Evolutionary conservation across 2,329 filamentous ascomycete species (phyloP), one percentile per base, ranked within the genome.

Genomic region (Hawksworthiomyces lignivorus): DNA sequence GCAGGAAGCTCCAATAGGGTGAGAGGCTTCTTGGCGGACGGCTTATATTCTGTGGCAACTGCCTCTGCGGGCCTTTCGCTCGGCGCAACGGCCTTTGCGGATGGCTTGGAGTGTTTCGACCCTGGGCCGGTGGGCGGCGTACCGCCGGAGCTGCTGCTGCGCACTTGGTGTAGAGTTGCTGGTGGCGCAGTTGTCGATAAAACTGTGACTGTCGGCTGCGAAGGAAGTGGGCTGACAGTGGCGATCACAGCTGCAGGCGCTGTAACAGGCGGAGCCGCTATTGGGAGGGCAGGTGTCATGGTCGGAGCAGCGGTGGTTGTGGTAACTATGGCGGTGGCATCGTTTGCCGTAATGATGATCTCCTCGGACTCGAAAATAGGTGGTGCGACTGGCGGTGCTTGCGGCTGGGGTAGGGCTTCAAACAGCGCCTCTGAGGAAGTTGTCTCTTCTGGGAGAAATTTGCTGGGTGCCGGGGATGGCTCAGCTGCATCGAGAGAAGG

Each of bases 1-100:
- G 88, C 69, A 1, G 87, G 86, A 17, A 92, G 69, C 56, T 89
- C 83, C 20, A 92, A 67, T 36, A 92, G 65, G 27, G 70, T 72
- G 46, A 87, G 65, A 19, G 80, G 78, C 29, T 69, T 68, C 46
- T 69, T 71, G 1, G 41, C 49, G 67, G 69, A 41, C 67, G 77
- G 57, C 66, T 84, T 19, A 19, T 28, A 19, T 4, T 21, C 30
- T 60, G 68, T 76, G 60, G 75, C 83, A 67, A 76, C 75, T 59
- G 81, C 83, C 67, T 70, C 77, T 59, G 12, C 26, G 65, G 85
- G 56, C 71, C 84, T 62, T 69, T 78, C 60, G 56, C 75, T 76
- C 45, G 43, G 47, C 39, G 18, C 50, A n/a, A n/a, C n/a, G 31
- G 36, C 49, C 50, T 45, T 52, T 47, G 36, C 39, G 35, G 26